These are phyloP conservation scores for Teratosphaeria epicoccoides DNA, from an alignment of 2,329 filamentous ascomycete genomes.

Conservation along the genomic window DNA sequence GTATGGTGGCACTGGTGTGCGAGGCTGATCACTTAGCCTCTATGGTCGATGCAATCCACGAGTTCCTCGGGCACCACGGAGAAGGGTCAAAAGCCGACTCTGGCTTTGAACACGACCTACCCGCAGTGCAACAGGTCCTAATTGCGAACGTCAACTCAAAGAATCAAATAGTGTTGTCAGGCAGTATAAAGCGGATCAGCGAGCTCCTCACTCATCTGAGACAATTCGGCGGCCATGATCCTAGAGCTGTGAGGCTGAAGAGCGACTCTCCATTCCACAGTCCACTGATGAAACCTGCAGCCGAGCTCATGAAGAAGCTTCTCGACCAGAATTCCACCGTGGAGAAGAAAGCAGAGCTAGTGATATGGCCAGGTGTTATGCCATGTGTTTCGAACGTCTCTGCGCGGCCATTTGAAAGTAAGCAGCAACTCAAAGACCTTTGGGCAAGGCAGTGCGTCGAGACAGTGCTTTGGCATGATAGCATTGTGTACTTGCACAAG, in stretches of 20 bases:
- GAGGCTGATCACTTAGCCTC: constrained; percentile 64
- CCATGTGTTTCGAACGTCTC: constrained; percentile 82
- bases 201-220: constrained; percentile 73
- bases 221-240: constrained; percentile 85
- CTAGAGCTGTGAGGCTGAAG: constrained; percentile 74
- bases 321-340: constrained; percentile 47
- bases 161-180: constrained; percentile 91
- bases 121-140: constrained; percentile 73
- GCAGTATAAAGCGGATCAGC: constrained; percentile 71
- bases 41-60: constrained; percentile 63
- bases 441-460: constrained; percentile 76
- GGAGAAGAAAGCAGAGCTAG: constrained; percentile 50
- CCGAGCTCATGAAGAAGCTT: constrained; percentile 59
- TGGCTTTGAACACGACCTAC: constrained; percentile 46
- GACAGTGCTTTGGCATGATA: constrained; percentile 91
- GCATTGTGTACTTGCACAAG: constrained; percentile 78
- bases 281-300: constrained; percentile 80
- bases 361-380: constrained; percentile 64
- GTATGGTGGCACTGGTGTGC: constrained; percentile 88
- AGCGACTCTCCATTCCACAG: constrained; percentile 86
- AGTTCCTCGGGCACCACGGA: constrained; percentile 61
- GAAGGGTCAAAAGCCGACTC: constrained; percentile 59
- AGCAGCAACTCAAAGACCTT: constrained; percentile 65
- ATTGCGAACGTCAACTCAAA: constrained; percentile 93
- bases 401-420: constrained; percentile 63